Conservation (phyloP, 495 filamentous ascomycete species). For the Penicillium pulvis region DNA sequence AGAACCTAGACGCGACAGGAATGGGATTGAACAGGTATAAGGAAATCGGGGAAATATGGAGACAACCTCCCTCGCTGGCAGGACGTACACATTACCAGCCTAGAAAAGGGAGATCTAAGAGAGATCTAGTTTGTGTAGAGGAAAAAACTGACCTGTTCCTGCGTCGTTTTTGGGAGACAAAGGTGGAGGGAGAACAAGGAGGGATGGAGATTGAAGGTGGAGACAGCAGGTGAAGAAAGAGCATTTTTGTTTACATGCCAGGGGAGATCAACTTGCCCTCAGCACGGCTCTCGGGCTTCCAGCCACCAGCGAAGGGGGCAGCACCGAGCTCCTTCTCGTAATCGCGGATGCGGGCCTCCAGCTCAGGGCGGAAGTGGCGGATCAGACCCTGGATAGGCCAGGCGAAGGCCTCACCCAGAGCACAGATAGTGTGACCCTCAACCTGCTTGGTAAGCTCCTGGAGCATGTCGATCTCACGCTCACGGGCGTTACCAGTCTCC, state of each 20-base stretch:
- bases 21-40: slow-evolving; percentile 31
- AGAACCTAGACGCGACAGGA: slow-evolving; percentile 35
- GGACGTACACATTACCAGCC: slow-evolving; percentile 22
- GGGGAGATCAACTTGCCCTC: slow-evolving; percentile 86
- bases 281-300: slow-evolving; percentile 72
- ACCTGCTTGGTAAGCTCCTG: slow-evolving; percentile 99
- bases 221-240: slow-evolving; percentile 6
- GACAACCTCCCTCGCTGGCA: slow-evolving; percentile 22
- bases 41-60: slow-evolving; percentile 25
- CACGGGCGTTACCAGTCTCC: slow-evolving; percentile 82
- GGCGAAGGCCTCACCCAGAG: slow-evolving; percentile 95
- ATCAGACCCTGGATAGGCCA: slow-evolving; percentile 99
- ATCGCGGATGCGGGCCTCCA: slow-evolving; percentile 83
- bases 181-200: slow-evolving; percentile 14
- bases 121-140: slow-evolving; percentile 24
- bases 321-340: slow-evolving; percentile 66
- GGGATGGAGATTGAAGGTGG: slow-evolving; percentile 6
- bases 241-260: slow-evolving; percentile 53
- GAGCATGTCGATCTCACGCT: slow-evolving; percentile 97
- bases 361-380: slow-evolving; percentile 93
- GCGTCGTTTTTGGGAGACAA: slow-evolving; percentile 26
- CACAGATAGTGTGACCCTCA: slow-evolving; percentile 98
- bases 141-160: slow-evolving; percentile 24
- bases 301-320: slow-evolving; percentile 80
- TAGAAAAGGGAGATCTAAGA: slow-evolving; percentile 16